These are phyloP conservation scores for Phytophthora vignae DNA, from an alignment of 352 stramenopile species.

Conservation along the genomic window DNA sequence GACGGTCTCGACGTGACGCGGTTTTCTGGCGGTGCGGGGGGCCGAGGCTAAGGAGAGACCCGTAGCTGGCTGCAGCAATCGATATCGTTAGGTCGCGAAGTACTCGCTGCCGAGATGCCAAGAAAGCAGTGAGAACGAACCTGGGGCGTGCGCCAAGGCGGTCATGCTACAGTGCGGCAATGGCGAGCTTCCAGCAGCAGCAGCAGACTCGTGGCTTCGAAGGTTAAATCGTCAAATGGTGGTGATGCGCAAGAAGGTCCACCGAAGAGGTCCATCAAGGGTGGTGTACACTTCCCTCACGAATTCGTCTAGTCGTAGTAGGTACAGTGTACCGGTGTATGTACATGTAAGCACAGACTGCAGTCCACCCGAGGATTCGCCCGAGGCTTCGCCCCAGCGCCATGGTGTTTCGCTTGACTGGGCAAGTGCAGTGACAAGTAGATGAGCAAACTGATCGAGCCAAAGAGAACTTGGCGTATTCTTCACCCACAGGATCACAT, in stretches of 20 bases:
- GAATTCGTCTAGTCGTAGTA: no score
- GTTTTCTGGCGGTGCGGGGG: background rate
- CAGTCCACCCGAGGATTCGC: no score
- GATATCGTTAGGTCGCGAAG: background rate
- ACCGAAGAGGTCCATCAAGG: background rate
- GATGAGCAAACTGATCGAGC: no score
- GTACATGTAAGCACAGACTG: no score
- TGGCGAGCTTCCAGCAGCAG: background rate
- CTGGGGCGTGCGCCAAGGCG: background rate
- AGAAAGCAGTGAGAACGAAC: background rate
- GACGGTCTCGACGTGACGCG: background rate
- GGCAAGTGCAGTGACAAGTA: no score
- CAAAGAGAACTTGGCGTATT: background rate
- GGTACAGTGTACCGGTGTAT: no score
- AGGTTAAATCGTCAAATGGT: background rate
- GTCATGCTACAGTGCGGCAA: background rate
- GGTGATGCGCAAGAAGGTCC: background rate
- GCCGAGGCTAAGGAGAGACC: background rate
- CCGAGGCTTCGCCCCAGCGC: no score
- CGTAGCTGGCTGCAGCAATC: background rate
- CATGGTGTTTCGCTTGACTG: no score
- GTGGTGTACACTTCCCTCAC: no score
- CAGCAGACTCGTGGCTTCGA: background rate
- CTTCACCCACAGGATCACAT: background rate
- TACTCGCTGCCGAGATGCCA: background rate